phyloP scores from a whole-genome alignment of 345 rosid genomes.

The Linum usitatissimum region DNA sequence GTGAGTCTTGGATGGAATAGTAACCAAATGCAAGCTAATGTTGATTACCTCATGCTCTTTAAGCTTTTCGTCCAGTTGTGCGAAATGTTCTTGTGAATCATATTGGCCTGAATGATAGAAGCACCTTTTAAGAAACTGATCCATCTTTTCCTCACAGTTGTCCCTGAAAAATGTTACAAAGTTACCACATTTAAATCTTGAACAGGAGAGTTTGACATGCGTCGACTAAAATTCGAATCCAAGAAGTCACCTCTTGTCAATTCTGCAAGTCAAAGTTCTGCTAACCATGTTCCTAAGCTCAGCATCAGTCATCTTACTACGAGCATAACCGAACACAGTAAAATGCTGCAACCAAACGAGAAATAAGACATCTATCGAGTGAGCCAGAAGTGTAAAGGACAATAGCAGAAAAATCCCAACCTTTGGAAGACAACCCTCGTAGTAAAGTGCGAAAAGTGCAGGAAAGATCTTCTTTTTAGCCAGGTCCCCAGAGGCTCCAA shows the following conservation, averaged over 20 bases:
- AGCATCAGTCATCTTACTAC: conserved; percentile 93
- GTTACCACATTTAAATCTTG: conserved; percentile 11
- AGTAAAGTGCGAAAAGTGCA: conserved; percentile 93
- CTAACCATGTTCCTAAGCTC: conserved; percentile 93
- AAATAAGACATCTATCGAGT: conserved; percentile 6
- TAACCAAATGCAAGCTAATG: conserved; percentile 5
- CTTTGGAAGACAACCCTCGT: conserved; percentile 90
- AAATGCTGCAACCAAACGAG: conserved; percentile 55
- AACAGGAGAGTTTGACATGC: not conserved
- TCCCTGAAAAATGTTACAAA: conserved; percentile 43
- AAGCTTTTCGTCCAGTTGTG: conserved; percentile 66
- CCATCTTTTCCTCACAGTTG: conserved; percentile 91
- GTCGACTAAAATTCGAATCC: not conserved
- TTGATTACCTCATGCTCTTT: conserved; percentile 72
- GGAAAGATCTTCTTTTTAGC: conserved; percentile 99
- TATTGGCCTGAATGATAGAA: conserved; percentile 97
- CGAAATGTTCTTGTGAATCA: conserved; percentile 70
- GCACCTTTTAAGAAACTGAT: conserved; percentile 86
- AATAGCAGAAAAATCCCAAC: conserved; percentile 22
- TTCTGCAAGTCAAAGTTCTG: conserved; percentile 91
- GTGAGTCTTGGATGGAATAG: too few relatives aligned
- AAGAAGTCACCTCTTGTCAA: conserved; percentile 68
- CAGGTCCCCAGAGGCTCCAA: conserved; percentile 99
- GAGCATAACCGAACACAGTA: conserved; percentile 82
- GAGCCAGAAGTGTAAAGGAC: conserved; percentile 4